Percentiles rank a stretch among this genome's conserved stretches.
Conservation (phyloP, 768 basidiomycete genomes). For the Mycena sanguinolenta region DNA sequence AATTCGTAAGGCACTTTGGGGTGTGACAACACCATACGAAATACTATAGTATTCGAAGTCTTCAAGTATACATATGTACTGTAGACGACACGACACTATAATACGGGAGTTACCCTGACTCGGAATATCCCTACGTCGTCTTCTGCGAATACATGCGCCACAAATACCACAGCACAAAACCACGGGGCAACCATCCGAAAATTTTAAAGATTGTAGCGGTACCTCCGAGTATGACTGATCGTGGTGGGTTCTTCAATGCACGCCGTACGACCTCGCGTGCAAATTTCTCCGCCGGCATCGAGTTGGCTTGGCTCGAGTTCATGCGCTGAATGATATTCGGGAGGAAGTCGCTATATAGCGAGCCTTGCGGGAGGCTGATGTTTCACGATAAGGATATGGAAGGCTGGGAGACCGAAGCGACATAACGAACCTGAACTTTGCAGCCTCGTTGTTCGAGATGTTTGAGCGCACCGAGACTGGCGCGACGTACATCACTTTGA, state of each 20-base stretch:
- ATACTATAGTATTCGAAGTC: too few relatives aligned
- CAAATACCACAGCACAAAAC: slow-evolving; percentile 50
- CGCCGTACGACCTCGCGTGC: slow-evolving; percentile 65
- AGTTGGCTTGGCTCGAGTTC: slow-evolving; percentile 63
- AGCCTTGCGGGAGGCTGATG: slow-evolving; percentile 21
- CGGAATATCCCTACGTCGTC: slow-evolving; percentile 20
- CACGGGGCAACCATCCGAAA: slow-evolving; percentile 66
- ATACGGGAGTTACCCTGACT: too few relatives aligned
- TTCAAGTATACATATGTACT: too few relatives aligned
- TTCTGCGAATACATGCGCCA: slow-evolving; percentile 17
- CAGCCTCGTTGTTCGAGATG: slow-evolving; percentile 54
- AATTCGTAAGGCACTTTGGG: too few relatives aligned
- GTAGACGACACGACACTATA: not conserved
- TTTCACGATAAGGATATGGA: too few relatives aligned
- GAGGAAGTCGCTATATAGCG: slow-evolving; percentile 63
- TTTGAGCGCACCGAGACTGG: slow-evolving; percentile 79
- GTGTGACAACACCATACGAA: too few relatives aligned
- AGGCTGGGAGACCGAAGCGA: too few relatives aligned
- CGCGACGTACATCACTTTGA: slow-evolving; percentile 77
- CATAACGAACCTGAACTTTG: slow-evolving; percentile 21
- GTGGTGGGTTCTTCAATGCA: slow-evolving; percentile 62
- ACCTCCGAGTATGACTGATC: slow-evolving; percentile 65
- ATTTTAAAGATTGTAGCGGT: slow-evolving; percentile 55
- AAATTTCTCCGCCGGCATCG: slow-evolving; percentile 67
- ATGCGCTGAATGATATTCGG: slow-evolving; percentile 69